A percentile compares a stretch with the other conserved stretches of the same genome.
Conservation (phyloP, 2,329 filamentous ascomycete genomes). For the Fusarium pseudograminearum region DNA sequence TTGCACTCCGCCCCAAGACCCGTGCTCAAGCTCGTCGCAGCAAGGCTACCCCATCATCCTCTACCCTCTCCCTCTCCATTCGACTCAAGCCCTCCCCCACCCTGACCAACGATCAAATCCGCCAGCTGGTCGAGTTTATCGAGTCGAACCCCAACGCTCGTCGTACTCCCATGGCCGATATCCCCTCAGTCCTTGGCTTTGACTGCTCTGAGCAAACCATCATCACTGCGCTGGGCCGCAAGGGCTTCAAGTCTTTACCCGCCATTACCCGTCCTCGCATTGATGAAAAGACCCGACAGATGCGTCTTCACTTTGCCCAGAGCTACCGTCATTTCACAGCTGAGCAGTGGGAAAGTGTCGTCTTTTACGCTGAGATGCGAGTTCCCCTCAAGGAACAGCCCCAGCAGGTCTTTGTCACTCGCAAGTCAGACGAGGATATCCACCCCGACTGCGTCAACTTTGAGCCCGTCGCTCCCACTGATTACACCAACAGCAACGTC, state of each 20-base stretch:
- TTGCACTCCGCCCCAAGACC: background rate
- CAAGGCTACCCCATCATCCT: background rate
- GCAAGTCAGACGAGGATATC: constrained; percentile 15
- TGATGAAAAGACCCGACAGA: constrained; percentile 11
- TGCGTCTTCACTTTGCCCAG: constrained; percentile 25
- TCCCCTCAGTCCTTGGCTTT: constrained; percentile 19
- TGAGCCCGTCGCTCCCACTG: background rate
- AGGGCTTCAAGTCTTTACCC: constrained; percentile 25
- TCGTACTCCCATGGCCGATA: constrained; percentile 10
- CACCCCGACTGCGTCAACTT: constrained; percentile 24
- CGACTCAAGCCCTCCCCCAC: background rate
- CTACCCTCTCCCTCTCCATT: background rate
- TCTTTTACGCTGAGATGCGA: constrained; percentile 21
- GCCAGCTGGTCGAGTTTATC: constrained; percentile 22
- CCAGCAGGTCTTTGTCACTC: constrained; percentile 23
- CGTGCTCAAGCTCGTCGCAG: background rate
- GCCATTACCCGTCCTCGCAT: constrained; percentile 26
- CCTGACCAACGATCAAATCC: constrained; percentile 9
- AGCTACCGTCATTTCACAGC: constrained; percentile 26
- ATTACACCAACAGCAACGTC: background rate
- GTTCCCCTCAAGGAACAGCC: background rate
- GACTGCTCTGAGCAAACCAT: constrained; percentile 17
- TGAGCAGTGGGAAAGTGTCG: constrained; percentile 31
- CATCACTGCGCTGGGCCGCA: constrained; percentile 15
- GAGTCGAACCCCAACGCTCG: constrained; percentile 22